Evolutionary conservation across 192 early-diverging fungal genomes (phyloP).

Genomic region (Gonapodya prolifera): DNA sequence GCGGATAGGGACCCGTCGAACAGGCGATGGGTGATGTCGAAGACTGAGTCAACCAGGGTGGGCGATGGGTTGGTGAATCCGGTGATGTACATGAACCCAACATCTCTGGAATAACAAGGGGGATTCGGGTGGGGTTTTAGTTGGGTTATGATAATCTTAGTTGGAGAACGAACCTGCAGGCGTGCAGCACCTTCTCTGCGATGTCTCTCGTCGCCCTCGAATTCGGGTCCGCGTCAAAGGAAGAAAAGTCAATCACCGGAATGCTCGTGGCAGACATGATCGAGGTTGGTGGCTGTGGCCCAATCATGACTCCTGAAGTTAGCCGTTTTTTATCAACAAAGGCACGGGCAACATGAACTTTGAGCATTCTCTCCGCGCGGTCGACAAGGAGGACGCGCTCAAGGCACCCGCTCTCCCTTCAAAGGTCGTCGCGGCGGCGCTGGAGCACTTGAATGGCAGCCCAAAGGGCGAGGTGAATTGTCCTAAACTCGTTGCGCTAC

Average conservation of each 20-base stretch:
- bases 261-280: too few relatives aligned
- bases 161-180: neutral
- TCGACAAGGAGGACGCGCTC: neutral
- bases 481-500: too few relatives aligned
- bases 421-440: neutral
- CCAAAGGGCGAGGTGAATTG: neutral
- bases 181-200: neutral
- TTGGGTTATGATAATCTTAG: too few relatives aligned
- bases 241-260: constrained; percentile 48
- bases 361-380: too few relatives aligned
- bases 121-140: too few relatives aligned
- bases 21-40: neutral
- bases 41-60: neutral
- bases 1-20: neutral
- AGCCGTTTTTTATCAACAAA: too few relatives aligned
- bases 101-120: neutral
- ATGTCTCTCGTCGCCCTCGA: neutral
- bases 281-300: too few relatives aligned
- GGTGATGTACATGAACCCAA: neutral
- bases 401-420: neutral
- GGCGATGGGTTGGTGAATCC: neutral
- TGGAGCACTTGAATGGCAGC: neutral
- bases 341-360: too few relatives aligned
- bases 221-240: constrained; percentile 22
- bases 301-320: too few relatives aligned